Base-by-base conservation (phyloP, 1,139 yeast genomes). In the Debaryomycetaceae sp. region DNA sequence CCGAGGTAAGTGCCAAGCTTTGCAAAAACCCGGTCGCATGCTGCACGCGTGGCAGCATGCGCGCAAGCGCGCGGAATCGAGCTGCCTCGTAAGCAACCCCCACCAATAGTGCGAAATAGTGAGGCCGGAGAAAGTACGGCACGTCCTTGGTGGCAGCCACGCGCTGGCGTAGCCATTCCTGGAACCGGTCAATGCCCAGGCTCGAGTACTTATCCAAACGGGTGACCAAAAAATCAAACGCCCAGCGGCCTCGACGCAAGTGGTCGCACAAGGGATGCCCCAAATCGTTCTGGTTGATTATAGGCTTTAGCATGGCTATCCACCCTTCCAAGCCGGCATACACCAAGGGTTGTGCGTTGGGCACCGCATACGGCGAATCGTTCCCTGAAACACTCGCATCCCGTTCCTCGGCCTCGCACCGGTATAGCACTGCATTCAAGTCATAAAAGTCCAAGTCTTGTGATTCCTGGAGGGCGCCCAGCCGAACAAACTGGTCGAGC, bases 281-380 rank as follows among this genome's bases (percentile, higher is more conserved):
- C 30, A 90, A 64, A 42, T 86, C 73, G 47, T 90, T 90, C 26
- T 64, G 59, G 51, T 68, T 62, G 22, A 85, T 74, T 7, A 86
- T 70, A 18, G 62, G 56, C 34, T 72, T 66, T 37, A 87, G 54
- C 1, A 77, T 77, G 0, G 85, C 64, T 28, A 77, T 72, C 95
- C 95, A 90, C 4, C 98, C 98, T 54, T 83, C 93, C 18, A 90
- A 58, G 10, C 98, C 98, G 26, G 95, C 87, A 52, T 85, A 90
- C 0, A 76, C 78, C 28, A 87, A 60, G 12, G 59, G 56, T 0
- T 96, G 97, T 50, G 69, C 60, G 22, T 66, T 61, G 1, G 97
- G 96, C 29, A 90, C 65, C 31, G 55, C 51, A 52, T 90, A 90
- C 1, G 72, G 72, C 4, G 95, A 94, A 30, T 67, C 78, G 6